Base-by-base conservation (phyloP, 768 basidiomycete species). In the Lentinus tigrinus region DNA sequence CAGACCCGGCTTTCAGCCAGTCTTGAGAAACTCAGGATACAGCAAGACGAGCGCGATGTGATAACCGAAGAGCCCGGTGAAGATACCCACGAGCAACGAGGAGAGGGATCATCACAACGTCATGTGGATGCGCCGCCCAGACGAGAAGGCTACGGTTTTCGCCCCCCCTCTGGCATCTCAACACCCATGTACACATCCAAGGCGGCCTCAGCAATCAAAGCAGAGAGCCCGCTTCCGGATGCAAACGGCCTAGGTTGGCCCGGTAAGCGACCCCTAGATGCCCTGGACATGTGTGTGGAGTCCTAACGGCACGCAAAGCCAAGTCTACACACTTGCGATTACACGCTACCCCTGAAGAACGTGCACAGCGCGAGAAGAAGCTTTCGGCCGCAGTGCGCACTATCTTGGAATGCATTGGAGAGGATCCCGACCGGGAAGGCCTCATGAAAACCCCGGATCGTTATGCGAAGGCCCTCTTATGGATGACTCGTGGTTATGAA, bases 401-500 rank as follows among this genome's bases (percentile, higher is more conserved):
- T 37, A 86, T 99, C 46, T 83, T 99, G 46, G 95, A 98, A 69
- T 96, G 95, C 73, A 95, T 99, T 60, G 97, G 97, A 56, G 97
- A 99, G 75, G 97, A 98, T 76, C 97, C 97, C 5, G 86, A 93
- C 72, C 83, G 97, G 36, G 96, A 98, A 70, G 97, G 97, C 17
- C 79, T 99, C 21, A 75, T 88, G 52, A 85, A 87, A 68, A 99
- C 97, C 2, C 97, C 97, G 24, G 92, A 95, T 65, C 83, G 97
- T 38, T 99, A 97, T 73, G 95, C 95, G 23, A 92, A 98, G 74
- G 94, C 97, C 26, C 78, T 99, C 53, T 84, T 99, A 81, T 98
- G 94, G 94, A 97, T 98, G 95, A 98, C 97, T 34, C 87, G 89
- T 70, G 97, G 97, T 10, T 99, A 99, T 74, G 97, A 98, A 72